Conservation (phyloP, 1,284 basidiomycete species). For the Vanrija sp. region DNA sequence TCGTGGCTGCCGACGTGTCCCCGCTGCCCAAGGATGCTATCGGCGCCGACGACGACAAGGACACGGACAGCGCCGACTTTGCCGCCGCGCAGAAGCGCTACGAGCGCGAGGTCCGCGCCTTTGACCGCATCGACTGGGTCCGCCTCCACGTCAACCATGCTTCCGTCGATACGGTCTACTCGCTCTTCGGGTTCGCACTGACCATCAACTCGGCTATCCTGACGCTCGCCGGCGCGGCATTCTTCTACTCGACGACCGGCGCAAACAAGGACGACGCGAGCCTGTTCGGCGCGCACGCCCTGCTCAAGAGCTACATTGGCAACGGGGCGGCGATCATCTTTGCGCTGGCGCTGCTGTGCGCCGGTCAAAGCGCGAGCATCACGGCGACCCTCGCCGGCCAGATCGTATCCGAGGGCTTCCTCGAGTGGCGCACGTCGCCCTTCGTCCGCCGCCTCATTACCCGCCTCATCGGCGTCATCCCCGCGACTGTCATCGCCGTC, state of each 20-base stretch:
- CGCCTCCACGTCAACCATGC: conserved; percentile 73
- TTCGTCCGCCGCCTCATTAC: conserved; percentile 76
- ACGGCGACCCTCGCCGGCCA: conserved; percentile 90
- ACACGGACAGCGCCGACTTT: conserved; percentile 23
- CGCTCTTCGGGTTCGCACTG: conserved; percentile 73
- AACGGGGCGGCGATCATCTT: conserved; percentile 73
- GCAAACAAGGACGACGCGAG: conserved; percentile 57
- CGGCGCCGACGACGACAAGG: conserved; percentile 24
- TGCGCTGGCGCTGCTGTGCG: conserved; percentile 73
- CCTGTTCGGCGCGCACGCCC: conserved; percentile 73
- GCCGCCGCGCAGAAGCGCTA: conserved; percentile 46
- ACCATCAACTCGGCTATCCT: conserved; percentile 75
- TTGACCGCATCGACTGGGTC: conserved; percentile 64
- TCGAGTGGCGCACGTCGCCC: conserved; percentile 82
- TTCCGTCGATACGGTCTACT: conserved; percentile 52
- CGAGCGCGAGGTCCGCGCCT: conserved; percentile 57
- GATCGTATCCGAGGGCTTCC: conserved; percentile 88
- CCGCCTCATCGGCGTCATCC: conserved; percentile 78
- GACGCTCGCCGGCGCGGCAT: conserved; percentile 61
- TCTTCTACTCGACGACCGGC: conserved; percentile 57
- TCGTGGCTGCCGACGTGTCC: neutral
- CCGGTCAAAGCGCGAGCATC: conserved; percentile 88
- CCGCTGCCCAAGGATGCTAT: neutral
- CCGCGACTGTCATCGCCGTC: conserved; percentile 73
- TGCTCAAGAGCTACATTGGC: conserved; percentile 66